A percentile compares a stretch with the other conserved stretches of the same genome.
Conservation (phyloP, 768 basidiomycete genomes). For the Tricholoma sp. region DNA sequence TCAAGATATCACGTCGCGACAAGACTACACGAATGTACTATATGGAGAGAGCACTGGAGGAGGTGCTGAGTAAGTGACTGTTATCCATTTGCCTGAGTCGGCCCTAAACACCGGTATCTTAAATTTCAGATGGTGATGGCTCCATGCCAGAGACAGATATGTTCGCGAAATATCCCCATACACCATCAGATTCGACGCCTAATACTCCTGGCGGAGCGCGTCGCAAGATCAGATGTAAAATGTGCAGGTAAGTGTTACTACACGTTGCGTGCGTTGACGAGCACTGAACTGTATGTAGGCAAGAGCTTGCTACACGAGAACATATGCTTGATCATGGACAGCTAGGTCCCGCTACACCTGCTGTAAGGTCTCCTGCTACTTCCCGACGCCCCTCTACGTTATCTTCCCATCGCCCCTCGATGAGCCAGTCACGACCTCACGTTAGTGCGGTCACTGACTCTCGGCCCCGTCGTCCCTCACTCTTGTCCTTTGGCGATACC, state of each 20-base stretch:
- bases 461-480: constrained; percentile 28
- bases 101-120: constrained; percentile 13
- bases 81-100: constrained; percentile 7
- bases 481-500: constrained; percentile 25
- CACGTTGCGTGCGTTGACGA: not conserved
- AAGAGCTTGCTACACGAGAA: constrained; percentile 84
- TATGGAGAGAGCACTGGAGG: constrained; percentile 66
- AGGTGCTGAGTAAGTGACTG: constrained; percentile 67
- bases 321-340: constrained; percentile 93
- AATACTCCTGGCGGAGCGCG: constrained; percentile 50
- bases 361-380: constrained; percentile 37
- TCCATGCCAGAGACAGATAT: constrained; percentile 58
- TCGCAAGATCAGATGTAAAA: constrained; percentile 81
- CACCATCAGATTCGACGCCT: constrained; percentile 57
- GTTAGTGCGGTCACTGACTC: constrained; percentile 15
- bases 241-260: constrained; percentile 61
- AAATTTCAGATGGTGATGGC: constrained; percentile 66
- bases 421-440: constrained; percentile 18
- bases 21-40: constrained; percentile 79
- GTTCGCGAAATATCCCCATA: constrained; percentile 70
- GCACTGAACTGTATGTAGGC: constrained; percentile 32
- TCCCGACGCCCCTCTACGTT: constrained; percentile 18
- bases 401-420: constrained; percentile 16
- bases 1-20: constrained; percentile 60
- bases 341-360: constrained; percentile 63